These are phyloP conservation scores for Calonectria pseudoreteaudii DNA, from an alignment of 2,329 filamentous ascomycete species.

Conservation along the genomic window DNA sequence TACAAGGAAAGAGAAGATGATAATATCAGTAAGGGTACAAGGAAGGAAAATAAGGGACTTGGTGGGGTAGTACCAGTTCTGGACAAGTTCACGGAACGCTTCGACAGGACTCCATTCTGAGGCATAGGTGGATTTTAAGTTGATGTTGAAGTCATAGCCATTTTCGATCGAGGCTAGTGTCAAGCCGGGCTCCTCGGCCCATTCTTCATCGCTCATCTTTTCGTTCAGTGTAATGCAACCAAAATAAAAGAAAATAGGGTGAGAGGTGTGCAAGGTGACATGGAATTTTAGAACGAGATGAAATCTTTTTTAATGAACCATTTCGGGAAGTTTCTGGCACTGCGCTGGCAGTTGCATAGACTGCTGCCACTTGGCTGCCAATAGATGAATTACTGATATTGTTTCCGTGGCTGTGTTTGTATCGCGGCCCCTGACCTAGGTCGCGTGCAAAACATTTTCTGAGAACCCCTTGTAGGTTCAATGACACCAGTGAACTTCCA, in stretches of 20 bases:
- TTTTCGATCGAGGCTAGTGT: background rate
- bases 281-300: no score
- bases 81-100: constrained; percentile 49
- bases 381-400: no score
- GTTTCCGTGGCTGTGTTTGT: no score
- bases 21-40: background rate
- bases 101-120: constrained; percentile 29
- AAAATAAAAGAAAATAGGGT: background rate
- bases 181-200: background rate
- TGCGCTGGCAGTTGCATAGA: no score
- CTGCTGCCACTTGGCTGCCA: no score
- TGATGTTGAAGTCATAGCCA: background rate
- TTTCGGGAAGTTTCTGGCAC: background rate
- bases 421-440: no score
- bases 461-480: no score
- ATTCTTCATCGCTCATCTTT: background rate
- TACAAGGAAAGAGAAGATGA: constrained; percentile 6
- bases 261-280: background rate
- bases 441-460: no score
- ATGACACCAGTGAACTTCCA: no score
- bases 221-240: background rate
- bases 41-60: no score
- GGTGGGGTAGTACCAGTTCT: constrained; percentile 45
- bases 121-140: constrained; percentile 11
- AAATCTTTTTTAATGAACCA: background rate